phyloP scores from a whole-genome alignment of 1,284 basidiomycete species.

The Mycena citricolor region DNA sequence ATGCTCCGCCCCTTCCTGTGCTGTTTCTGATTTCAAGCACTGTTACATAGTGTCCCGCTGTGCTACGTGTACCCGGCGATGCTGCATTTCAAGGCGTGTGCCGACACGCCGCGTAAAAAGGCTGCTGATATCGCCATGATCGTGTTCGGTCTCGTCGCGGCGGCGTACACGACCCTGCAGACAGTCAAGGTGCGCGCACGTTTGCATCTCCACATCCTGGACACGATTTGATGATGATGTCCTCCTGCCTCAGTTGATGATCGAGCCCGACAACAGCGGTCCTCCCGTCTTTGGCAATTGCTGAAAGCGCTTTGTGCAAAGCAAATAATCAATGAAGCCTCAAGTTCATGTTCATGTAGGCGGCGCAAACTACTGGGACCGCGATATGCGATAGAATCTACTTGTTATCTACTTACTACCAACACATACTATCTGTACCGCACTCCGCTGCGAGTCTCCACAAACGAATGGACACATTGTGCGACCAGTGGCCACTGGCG shows the following conservation, averaged over 20 bases:
- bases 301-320: too few relatives aligned
- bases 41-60: constrained; percentile 76
- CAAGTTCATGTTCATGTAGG: too few relatives aligned
- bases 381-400: too few relatives aligned
- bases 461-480: too few relatives aligned
- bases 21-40: constrained; percentile 3
- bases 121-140: constrained; percentile 76
- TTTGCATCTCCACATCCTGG: not conserved
- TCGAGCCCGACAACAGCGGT: constrained; percentile 35
- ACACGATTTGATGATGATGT: not conserved
- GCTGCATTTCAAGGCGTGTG: constrained; percentile 89
- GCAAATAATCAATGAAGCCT: too few relatives aligned
- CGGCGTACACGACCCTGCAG: constrained; percentile 81
- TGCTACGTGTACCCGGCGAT: constrained; percentile 95
- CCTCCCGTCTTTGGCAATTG: constrained; percentile 41
- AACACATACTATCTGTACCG: too few relatives aligned
- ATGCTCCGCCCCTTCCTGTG: too few relatives aligned
- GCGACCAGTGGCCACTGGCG: too few relatives aligned
- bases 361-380: too few relatives aligned
- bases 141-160: constrained; percentile 81
- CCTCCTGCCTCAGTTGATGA: constrained; percentile 38
- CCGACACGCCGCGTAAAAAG: constrained; percentile 72
- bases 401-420: too few relatives aligned
- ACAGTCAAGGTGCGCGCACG: constrained; percentile 62
- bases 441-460: too few relatives aligned